A percentile compares a stretch with the other conserved stretches of the same genome.
These are phyloP conservation scores for Yamadazyma oceani DNA, from an alignment of 1,139 yeast species.

Conservation along the genomic window DNA sequence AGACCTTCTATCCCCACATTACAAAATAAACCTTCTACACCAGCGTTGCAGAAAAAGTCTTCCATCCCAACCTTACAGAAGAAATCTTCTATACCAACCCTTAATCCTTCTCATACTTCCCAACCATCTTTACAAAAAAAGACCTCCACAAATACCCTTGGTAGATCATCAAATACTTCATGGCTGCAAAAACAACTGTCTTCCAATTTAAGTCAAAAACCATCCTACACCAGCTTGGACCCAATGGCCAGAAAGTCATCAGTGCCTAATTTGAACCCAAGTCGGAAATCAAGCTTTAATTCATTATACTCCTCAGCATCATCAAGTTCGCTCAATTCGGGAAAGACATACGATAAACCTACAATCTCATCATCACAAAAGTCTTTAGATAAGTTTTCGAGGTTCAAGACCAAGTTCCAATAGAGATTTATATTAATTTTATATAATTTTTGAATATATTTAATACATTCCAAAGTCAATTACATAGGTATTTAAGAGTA, in stretches of 20 bases:
- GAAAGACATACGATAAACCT: slow-evolving; percentile 38
- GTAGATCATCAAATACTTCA: not conserved
- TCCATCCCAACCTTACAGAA: slow-evolving; percentile 9
- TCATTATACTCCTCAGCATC: not conserved
- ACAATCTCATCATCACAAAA: slow-evolving; percentile 50
- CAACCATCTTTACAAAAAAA: slow-evolving; percentile 4
- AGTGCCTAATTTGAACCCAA: not conserved
- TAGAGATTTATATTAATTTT: no score
- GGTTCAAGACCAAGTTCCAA: slow-evolving; percentile 30
- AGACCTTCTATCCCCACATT: slow-evolving; percentile 13
- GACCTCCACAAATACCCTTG: no score
- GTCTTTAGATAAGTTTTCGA: slow-evolving; percentile 30
- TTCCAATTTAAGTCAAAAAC: not conserved
- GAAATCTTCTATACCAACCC: slow-evolving; percentile 6
- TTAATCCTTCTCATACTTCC: no score
- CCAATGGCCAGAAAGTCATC: not conserved
- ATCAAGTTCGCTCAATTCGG: slow-evolving; percentile 1
- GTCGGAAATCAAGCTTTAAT: not conserved
- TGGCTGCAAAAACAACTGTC: not conserved
- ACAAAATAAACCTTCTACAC: slow-evolving; percentile 9
- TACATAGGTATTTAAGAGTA: slow-evolving; percentile 18
- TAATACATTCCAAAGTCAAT: no score
- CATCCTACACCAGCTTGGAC: not conserved
- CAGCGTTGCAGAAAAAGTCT: slow-evolving; percentile 10
- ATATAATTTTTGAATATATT: no score